Base-by-base conservation (phyloP, 331 rosid genomes). In the Cydonia oblonga region DNA sequence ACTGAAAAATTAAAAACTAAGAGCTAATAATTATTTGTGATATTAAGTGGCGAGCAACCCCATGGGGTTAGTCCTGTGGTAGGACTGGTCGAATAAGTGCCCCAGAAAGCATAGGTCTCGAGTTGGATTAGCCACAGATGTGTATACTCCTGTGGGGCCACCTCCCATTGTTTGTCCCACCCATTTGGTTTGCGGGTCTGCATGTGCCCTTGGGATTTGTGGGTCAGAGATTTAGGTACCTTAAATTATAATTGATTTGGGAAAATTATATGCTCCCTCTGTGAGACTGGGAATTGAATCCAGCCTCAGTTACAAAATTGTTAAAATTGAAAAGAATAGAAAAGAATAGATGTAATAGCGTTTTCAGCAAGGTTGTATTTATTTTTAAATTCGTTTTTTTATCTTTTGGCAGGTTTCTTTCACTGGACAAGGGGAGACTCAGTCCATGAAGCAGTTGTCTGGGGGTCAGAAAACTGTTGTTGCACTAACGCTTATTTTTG, bases 401-500 rank as follows among this genome's bases (percentile, higher is more conserved):
- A 75, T 16, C 5, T 28, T 79, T 40, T 83, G 80, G 54, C 84
- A 93, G 98, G 98, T 93, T 78, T 93, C 98, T 77, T 93, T 93
- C 75, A 89, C 97, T 14, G 98, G 98, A 64, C 98, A 93, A 83
- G 97, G 98, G 78, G 96, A 93, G 80, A 93, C 98, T 59, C 97
- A 93, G 83, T 93, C 98, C 35, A 93, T 91, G 98, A 91, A 93
- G 88, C 97, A 93, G 78, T 84, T 93, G 81, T 93, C 98, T 35
- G 97, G 98, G 70, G 98, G 98, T 68, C 96, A 93, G 79, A 93
- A 93, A 84, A 93, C 98, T 84, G 98, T 93, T 68, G 98, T 93
- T 71, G 98, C 98, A 64, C 89, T 93, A 62, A 88, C 98, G 2
- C 98, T 93, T 68, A 93, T 93, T 80, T 93, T 93, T 76, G 97